Evolutionary conservation across 2,329 filamentous ascomycete genomes (phyloP), one percentile per base, ranked within the genome.

Genomic region (Colletotrichum abscissum): DNA sequence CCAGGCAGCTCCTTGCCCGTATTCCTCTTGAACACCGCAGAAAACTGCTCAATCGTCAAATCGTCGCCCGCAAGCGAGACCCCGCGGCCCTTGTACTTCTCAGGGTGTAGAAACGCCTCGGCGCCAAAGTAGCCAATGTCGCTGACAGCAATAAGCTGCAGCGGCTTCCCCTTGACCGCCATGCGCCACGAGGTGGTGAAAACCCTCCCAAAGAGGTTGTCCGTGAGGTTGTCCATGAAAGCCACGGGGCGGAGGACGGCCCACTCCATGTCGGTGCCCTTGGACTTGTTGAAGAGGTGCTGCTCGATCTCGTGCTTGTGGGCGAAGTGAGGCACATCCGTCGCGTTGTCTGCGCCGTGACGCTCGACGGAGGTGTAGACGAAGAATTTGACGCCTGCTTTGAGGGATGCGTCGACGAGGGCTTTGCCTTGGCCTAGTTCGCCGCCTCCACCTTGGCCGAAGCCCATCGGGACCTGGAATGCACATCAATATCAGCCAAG

Each of bases 341-440:
- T 92, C 0, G 88, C 84, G 74, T 86, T 86, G 14, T 85, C 83
- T 62, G 86, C 84, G 24, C 90, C 89, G 58, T 88, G 87, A 30
- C 91, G 89, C 71, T 92, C 91, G 8, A 91, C 88, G 54, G 87
- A 90, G 0, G 86, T 86, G 80, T 91, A 92, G 68, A 93, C 86
- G 76, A 92, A 90, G 78, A 89, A 86, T 68, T 86, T 83, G 60
- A 92, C 88, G 12, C 84, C 84, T 38, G 88, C 81, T 33, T 87
- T 86, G 59, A 92, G 75, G 0, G 89, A 84, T 2, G 86, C 88
- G 67, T 91, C 87, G 57, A 91, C 82, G 1, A 93, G 79, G 0
- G 81, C 83, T 63, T 87, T 92, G 57, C 90, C 91, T 78, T 92
- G 89, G 1, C 76, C 63, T 4, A 60, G 72, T 69, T 88, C 83